These are phyloP conservation scores for Talaromyces sp. DNA, from an alignment of 2,329 filamentous ascomycete genomes.

Conservation along the genomic window DNA sequence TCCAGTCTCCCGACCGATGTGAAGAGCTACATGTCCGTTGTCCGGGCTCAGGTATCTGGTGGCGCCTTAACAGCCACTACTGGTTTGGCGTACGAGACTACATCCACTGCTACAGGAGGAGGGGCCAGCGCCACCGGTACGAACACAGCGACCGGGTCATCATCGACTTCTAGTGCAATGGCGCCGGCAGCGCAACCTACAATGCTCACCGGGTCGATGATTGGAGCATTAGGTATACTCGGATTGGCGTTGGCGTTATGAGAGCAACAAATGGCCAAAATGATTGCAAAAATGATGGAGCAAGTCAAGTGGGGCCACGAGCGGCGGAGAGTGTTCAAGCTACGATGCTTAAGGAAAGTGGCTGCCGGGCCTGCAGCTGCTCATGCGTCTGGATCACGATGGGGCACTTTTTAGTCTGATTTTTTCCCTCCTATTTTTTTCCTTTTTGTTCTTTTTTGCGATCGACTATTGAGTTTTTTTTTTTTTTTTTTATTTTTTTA, in stretches of 20 bases:
- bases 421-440: not conserved
- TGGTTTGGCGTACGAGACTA: constrained; percentile 18
- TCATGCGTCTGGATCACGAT: constrained; percentile 2
- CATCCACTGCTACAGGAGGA: not conserved
- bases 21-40: constrained; percentile 36
- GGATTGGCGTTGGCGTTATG: constrained; percentile 28
- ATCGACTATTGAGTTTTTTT: too few species aligned
- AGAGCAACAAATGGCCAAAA: not conserved
- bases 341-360: constrained; percentile 3
- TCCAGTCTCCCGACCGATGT: constrained; percentile 31
- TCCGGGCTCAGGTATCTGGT: constrained; percentile 31
- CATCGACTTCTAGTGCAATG: constrained; percentile 21
- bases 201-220: constrained; percentile 19
- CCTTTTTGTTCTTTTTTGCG: not conserved
- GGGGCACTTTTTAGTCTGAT: not conserved
- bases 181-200: constrained; percentile 23
- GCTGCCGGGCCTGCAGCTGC: constrained; percentile 6
- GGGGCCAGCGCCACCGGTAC: constrained; percentile 8
- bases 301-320: not conserved
- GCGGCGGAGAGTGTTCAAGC: not conserved
- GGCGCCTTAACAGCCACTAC: constrained; percentile 33
- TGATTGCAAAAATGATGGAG: not conserved
- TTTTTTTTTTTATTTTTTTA: not conserved
- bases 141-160: constrained; percentile 10
- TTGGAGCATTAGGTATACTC: constrained; percentile 27